Evolutionary conservation across 1,139 yeast genomes (phyloP).

Genomic region (Meyerozyma athensensis): DNA sequence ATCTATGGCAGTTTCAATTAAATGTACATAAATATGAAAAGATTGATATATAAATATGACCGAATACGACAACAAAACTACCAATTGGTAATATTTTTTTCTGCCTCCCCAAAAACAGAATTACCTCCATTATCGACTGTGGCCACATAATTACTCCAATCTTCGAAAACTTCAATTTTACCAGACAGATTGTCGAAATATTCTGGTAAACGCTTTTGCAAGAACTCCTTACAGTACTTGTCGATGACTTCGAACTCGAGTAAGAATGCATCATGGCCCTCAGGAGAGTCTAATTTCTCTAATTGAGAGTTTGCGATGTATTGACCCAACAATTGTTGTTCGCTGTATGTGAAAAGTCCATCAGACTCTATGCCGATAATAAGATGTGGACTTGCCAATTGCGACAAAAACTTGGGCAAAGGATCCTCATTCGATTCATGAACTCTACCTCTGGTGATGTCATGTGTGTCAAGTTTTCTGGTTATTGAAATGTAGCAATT

Average conservation of each 20-base stretch:
- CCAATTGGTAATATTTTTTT: conserved; percentile 84
- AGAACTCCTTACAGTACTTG: conserved; percentile 60
- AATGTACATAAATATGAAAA: background rate
- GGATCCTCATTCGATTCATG: conserved; percentile 37
- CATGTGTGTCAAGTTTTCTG: conserved; percentile 91
- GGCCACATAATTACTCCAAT: conserved; percentile 42
- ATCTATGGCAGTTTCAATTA: background rate
- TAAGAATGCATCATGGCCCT: conserved; percentile 95
- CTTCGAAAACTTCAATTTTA: conserved; percentile 48
- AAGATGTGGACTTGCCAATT: conserved; percentile 68
- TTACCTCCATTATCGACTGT: conserved; percentile 48
- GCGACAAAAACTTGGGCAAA: conserved; percentile 39
- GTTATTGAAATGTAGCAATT: conserved; percentile 94
- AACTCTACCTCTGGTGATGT: conserved; percentile 75
- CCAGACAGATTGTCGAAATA: conserved; percentile 42
- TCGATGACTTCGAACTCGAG: conserved; percentile 84
- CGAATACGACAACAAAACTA: conserved; percentile 18
- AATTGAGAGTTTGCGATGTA: conserved; percentile 66
- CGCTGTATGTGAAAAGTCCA: conserved; percentile 87
- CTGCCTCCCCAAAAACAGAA: conserved; percentile 93
- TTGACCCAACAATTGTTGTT: conserved; percentile 79
- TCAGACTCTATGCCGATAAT: conserved; percentile 89
- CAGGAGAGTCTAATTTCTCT: conserved; percentile 81
- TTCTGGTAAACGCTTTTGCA: conserved; percentile 52
- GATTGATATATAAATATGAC: background rate